Percentiles rank a stretch among this genome's conserved stretches.
phyloP scores from a whole-genome alignment of 2,329 filamentous ascomycete genomes.

The Microsporum audouinii region DNA sequence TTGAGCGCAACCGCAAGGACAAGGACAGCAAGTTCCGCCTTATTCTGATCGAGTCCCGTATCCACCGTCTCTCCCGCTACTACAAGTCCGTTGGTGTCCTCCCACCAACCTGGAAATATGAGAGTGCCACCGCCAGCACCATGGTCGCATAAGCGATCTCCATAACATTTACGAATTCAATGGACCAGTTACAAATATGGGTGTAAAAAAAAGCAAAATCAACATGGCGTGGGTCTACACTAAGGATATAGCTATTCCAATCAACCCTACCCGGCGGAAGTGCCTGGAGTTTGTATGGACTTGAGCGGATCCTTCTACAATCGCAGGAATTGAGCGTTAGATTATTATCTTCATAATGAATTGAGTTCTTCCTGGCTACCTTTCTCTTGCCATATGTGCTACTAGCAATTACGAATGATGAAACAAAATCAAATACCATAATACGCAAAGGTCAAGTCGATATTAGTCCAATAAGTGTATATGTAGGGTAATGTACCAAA shows the following conservation, averaged over 20 bases:
- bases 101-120: slow-evolving; percentile 96
- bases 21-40: slow-evolving; percentile 99
- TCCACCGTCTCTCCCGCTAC: slow-evolving; percentile 98
- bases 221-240: neutral
- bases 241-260: neutral
- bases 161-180: neutral
- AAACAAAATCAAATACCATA: neutral
- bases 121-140: slow-evolving; percentile 91
- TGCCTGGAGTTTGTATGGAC: neutral
- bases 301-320: neutral
- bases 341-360: neutral
- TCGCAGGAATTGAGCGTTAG: slow-evolving; percentile 1
- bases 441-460: neutral
- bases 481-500: neutral
- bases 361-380: neutral
- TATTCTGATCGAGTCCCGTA: slow-evolving; percentile 99
- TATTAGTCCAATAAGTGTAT: neutral
- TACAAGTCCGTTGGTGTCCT: slow-evolving; percentile 89
- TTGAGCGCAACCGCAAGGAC: slow-evolving; percentile 99
- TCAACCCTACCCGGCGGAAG: neutral
- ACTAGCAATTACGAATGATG: neutral
- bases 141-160: slow-evolving; percentile 64
- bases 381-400: neutral
- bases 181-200: neutral
- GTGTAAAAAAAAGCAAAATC: neutral